Conservation (phyloP, 345 rosid genomes). For the Rubroshorea leprosula region DNA sequence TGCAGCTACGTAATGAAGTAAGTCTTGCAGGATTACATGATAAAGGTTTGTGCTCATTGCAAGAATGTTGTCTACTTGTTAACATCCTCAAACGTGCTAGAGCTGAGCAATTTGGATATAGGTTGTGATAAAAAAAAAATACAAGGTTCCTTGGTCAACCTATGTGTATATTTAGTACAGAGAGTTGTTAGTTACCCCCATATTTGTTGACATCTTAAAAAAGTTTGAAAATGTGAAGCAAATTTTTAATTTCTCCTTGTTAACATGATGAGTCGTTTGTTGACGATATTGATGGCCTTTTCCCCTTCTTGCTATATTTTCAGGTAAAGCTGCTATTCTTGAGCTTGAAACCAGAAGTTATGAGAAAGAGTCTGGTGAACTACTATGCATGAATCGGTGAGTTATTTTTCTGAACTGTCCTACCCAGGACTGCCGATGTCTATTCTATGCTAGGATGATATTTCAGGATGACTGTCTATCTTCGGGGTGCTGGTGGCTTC, state of each 20-base stretch:
- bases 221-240: too few species aligned
- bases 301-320: conserved; percentile 8
- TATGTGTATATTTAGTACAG: not conserved
- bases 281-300: not conserved
- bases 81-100: not conserved
- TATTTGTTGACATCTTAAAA: not conserved
- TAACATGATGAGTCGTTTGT: not conserved
- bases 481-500: conserved; percentile 93
- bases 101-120: not conserved
- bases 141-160: not conserved
- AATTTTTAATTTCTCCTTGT: too few species aligned
- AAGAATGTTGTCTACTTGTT: not conserved
- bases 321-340: conserved; percentile 87
- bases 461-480: conserved; percentile 48
- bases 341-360: conserved; percentile 77
- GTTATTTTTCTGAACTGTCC: conserved; percentile 15
- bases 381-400: conserved; percentile 77
- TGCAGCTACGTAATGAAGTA: conserved; percentile 60
- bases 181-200: not conserved
- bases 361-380: conserved; percentile 60
- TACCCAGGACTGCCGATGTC: not conserved
- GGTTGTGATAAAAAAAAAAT: conserved; percentile 1
- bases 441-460: conserved; percentile 12
- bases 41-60: conserved; percentile 51
- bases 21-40: conserved; percentile 70